These are phyloP conservation scores for Solanum hybrid DNA, from an alignment of 305 asterid species.

Conservation along the genomic window DNA sequence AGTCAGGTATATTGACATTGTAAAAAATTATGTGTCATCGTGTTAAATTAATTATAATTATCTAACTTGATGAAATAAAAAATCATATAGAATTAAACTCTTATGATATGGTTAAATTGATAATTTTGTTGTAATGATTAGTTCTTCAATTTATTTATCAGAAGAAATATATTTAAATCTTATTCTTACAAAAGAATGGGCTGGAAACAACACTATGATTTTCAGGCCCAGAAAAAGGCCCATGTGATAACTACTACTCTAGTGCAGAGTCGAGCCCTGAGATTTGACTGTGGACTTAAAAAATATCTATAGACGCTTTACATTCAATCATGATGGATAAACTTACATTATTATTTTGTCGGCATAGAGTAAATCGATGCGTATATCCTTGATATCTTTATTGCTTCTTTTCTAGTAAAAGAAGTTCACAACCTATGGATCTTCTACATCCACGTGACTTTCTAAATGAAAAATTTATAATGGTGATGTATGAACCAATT, in stretches of 20 bases:
- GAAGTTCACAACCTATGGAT: neutral
- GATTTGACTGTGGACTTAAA: neutral
- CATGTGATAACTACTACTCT: neutral
- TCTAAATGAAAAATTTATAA: neutral
- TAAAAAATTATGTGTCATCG: neutral
- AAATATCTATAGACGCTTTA: neutral
- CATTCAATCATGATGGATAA: neutral
- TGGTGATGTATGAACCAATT: neutral
- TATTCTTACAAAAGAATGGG: neutral
- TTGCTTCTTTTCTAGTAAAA: neutral
- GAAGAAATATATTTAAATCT: neutral
- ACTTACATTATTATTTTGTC: neutral
- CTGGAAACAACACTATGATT: neutral
- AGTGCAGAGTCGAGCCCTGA: neutral
- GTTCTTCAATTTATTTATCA: neutral
- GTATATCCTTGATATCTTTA: neutral
- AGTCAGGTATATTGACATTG: neutral
- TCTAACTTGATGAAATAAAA: neutral
- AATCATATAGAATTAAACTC: neutral
- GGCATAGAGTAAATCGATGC: neutral
- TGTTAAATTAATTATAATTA: too few species aligned
- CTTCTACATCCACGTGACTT: neutral
- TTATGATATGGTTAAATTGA: neutral
- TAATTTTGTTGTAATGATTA: neutral
- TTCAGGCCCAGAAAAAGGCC: neutral